Evolutionary conservation across 805 yeast species (phyloP).

Genomic region (Nakazawaea wyomingensis): DNA sequence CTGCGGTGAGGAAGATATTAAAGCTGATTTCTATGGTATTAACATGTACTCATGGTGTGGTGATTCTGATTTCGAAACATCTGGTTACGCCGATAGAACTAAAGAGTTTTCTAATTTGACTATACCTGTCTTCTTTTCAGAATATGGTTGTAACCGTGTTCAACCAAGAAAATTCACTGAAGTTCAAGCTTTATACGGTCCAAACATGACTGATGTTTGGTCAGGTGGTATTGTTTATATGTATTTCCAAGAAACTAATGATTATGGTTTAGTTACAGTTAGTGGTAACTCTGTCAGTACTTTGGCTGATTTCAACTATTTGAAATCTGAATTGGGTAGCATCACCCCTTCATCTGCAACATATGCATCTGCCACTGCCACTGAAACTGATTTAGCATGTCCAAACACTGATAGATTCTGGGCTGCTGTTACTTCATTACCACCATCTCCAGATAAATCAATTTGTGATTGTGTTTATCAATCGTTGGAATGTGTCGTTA

Average conservation of each 20-base stretch:
- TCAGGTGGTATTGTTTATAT: constrained; percentile 92
- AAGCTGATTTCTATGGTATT: constrained; percentile 76
- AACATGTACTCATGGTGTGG: constrained; percentile 93
- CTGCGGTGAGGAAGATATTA: constrained; percentile 67
- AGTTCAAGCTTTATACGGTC: constrained; percentile 59
- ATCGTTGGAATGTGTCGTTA: constrained; percentile 56
- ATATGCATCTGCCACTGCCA: constrained; percentile 29
- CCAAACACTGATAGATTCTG: constrained; percentile 52
- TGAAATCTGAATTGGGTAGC: constrained; percentile 46
- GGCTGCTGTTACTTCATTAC: constrained; percentile 63
- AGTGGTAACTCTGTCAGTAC: constrained; percentile 48
- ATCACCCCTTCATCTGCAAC: constrained; percentile 47
- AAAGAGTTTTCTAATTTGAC: constrained; percentile 65
- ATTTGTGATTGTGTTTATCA: constrained; percentile 58
- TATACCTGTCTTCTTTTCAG: constrained; percentile 82
- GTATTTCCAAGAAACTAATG: constrained; percentile 81
- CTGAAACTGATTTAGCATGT: constrained; percentile 35
- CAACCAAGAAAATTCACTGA: constrained; percentile 76
- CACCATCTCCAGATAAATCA: constrained; percentile 69
- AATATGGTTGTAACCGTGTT: constrained; percentile 77
- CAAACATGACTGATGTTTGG: constrained; percentile 83
- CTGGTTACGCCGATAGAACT: constrained; percentile 72
- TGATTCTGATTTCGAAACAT: constrained; percentile 44
- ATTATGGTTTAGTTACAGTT: constrained; percentile 73
- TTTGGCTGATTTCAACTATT: constrained; percentile 52